Evolutionary conservation across 257 asterid genomes (phyloP).

Genomic region (Fraxinus pennsylvanica): DNA sequence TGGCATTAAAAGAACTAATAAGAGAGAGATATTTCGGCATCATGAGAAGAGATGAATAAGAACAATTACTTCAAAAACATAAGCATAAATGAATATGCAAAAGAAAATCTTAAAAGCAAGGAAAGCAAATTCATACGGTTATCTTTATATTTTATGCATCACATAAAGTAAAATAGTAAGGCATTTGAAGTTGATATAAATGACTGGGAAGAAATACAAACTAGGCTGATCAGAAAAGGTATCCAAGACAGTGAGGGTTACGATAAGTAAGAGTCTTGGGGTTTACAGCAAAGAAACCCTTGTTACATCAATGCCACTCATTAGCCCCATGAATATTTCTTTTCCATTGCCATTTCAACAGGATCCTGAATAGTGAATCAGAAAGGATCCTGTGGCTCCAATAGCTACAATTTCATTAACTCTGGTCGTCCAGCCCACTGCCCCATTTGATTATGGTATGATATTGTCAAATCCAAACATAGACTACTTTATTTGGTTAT

Average conservation of each 20-base stretch:
- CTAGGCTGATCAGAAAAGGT: neutral
- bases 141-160: conserved; percentile 14
- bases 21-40: conserved; percentile 1
- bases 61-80: conserved; percentile 20
- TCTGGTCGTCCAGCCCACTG: neutral
- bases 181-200: conserved; percentile 4
- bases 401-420: neutral
- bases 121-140: conserved; percentile 13
- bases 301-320: neutral
- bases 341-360: neutral
- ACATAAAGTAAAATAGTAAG: neutral
- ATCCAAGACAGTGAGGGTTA: neutral
- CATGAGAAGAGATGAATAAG: conserved; percentile 19
- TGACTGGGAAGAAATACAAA: neutral
- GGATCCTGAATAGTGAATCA: neutral
- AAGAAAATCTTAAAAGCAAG: conserved; percentile 5
- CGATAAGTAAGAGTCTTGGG: neutral
- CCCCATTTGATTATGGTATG: neutral
- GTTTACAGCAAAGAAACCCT: neutral
- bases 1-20: neutral
- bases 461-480: neutral
- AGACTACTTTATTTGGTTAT: neutral
- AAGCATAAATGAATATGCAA: conserved; percentile 9
- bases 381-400: neutral
- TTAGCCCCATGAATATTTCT: neutral